Percentiles rank a stretch among this genome's conserved stretches.
Conservation (phyloP, 2,329 filamentous ascomycete genomes). For the Geosmithia flava region DNA sequence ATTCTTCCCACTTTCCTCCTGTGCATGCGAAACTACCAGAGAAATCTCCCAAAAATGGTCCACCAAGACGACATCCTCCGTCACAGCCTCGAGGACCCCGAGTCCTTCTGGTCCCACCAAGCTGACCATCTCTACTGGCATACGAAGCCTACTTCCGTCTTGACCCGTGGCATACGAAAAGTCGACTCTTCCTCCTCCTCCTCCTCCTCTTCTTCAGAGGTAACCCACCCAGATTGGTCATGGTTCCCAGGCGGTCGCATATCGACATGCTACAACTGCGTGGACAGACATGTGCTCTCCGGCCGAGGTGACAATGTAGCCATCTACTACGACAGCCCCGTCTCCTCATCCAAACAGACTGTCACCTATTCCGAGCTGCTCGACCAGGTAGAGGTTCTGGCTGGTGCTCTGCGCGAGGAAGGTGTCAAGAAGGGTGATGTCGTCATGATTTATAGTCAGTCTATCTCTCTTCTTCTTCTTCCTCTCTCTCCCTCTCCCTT, state of each 20-base stretch:
- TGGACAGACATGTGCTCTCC: conserved; percentile 75
- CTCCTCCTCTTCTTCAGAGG: conserved; percentile 17
- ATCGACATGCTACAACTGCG: conserved; percentile 82
- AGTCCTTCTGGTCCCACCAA: conserved; percentile 64
- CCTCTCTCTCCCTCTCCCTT: too few relatives aligned
- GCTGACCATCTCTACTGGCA: conserved; percentile 73
- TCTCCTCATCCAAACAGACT: conserved; percentile 58
- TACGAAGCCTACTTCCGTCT: conserved; percentile 52
- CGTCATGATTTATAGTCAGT: conserved; percentile 76
- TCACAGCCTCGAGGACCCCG: conserved; percentile 54
- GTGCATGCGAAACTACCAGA: too few relatives aligned
- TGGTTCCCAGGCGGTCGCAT: conserved; percentile 89
- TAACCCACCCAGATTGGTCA: conserved; percentile 64
- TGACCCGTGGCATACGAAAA: conserved; percentile 49
- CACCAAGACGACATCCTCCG: conserved; percentile 36
- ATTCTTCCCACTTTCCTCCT: too few relatives aligned
- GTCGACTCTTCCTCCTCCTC: conserved; percentile 19
- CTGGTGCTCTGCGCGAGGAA: conserved; percentile 70
- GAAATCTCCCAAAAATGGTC: too few relatives aligned
- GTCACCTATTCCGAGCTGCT: conserved; percentile 67
- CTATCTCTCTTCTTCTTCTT: not conserved
- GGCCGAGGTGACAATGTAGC: conserved; percentile 65
- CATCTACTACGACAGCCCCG: conserved; percentile 80
- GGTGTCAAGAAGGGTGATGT: conserved; percentile 76
- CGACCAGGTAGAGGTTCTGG: conserved; percentile 68